Percentiles rank a stretch among this genome's conserved stretches.
Conservation (phyloP, 2,329 filamentous ascomycete species). For the Pezizomycotina sp. region DNA sequence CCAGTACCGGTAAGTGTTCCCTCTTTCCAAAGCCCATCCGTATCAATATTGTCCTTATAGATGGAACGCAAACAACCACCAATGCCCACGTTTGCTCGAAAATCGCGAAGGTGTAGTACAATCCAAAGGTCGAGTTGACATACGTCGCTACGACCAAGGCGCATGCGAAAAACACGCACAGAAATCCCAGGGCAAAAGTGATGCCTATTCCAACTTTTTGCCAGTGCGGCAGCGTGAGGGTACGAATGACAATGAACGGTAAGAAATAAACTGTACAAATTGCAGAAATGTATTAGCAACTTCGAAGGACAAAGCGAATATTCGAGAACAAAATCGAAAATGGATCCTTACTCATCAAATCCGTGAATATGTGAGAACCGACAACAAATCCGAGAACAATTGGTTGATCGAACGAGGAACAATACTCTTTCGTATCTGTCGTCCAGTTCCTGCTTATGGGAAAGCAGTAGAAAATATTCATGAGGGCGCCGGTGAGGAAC, state of each 20-base stretch:
- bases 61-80: slow-evolving; percentile 11
- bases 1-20: no score
- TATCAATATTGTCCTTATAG: no score
- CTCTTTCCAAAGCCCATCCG: no score
- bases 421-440: no score
- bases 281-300: slow-evolving; percentile 7
- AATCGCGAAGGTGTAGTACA: slow-evolving; percentile 8
- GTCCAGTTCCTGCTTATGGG: slow-evolving; percentile 15
- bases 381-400: no score
- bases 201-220: slow-evolving; percentile 11
- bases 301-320: slow-evolving; percentile 10
- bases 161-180: slow-evolving; percentile 13
- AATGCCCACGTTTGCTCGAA: slow-evolving; percentile 12
- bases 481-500: slow-evolving; percentile 5
- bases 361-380: no score
- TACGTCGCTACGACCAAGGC: slow-evolving; percentile 7
- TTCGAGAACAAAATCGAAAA: slow-evolving; percentile 2
- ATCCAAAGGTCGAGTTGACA: slow-evolving; percentile 4
- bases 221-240: slow-evolving; percentile 1
- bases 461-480: slow-evolving; percentile 8
- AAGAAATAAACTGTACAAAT: slow-evolving; percentile 16
- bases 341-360: slow-evolving; percentile 6
- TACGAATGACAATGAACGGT: slow-evolving; percentile 7
- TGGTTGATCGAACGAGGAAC: no score
- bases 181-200: slow-evolving; percentile 10